Base-by-base conservation (phyloP, 495 filamentous ascomycete genomes). In the Aspergillus sclerotioniger region DNA sequence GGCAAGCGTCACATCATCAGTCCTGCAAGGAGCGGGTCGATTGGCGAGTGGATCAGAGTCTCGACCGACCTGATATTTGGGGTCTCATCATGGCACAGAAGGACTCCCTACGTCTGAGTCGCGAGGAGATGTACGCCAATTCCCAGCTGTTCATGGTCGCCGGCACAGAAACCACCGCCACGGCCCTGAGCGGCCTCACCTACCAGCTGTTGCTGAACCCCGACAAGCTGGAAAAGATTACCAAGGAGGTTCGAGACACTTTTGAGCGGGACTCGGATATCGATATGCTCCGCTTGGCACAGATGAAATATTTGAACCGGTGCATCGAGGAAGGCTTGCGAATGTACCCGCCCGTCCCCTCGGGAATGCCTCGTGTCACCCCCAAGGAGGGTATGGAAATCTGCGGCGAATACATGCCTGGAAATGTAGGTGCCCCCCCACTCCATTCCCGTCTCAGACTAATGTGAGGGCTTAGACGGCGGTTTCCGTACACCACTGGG, bases 151-250 rank as follows among this genome's bases (percentile, higher is more conserved):
- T 83, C 20, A 71, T 82, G 35, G 71, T 78, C 8, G 81, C 71
- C 6, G 81, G 81, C 10, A 80, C 77, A 0, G 84, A 87, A 57
- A 85, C 84, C 3, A 82, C 82, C 2, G 81, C 83, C 0, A 85
- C 83, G 0, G 50, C 77, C 0, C 66, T 87, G 19, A 72, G 74
- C 4, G 81, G 76, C 3, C 67, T 76, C 0, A 74, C 75, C 0
- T 86, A 77, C 57, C 66, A 80, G 8, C 65, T 88, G 2, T 62
- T 78, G 0, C 74, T 58, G 6, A 72, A 81, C 62, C 79, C 73
- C 2, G 57, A 71, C 3, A 64, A 70, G 0, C 57, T 82, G 25
- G 58, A 66, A 13, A 77, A 71, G 58, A 61, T 84, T 15, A 67
- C 64, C 0, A 54, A 64, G 10, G 79, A 84, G 61, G 73, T 87